These are phyloP conservation scores for Coniochaeta sp. DNA, from an alignment of 2,329 filamentous ascomycete genomes.

Conservation along the genomic window DNA sequence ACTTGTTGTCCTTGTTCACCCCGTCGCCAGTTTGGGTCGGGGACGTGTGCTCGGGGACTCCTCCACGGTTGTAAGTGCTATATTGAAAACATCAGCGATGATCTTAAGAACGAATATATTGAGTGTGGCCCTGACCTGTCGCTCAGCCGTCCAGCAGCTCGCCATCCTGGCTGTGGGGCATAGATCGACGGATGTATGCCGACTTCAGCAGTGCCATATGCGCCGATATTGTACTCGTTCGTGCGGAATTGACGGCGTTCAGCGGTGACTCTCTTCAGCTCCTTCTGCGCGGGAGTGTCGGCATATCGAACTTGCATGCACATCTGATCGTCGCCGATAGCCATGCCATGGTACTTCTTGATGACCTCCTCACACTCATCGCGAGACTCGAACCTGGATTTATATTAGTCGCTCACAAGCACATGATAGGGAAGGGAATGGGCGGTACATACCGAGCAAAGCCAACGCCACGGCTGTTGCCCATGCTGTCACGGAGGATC, in stretches of 20 bases:
- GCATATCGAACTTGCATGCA: slow-evolving; percentile 93
- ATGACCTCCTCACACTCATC: slow-evolving; percentile 89
- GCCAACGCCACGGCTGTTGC: slow-evolving; percentile 91
- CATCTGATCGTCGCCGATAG: slow-evolving; percentile 69
- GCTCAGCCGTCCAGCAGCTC: slow-evolving; percentile 13
- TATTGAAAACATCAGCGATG: background rate
- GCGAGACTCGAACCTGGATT: slow-evolving; percentile 72
- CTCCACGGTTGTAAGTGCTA: background rate
- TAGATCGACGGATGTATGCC: slow-evolving; percentile 43
- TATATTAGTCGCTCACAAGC: background rate
- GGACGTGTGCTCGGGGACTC: background rate
- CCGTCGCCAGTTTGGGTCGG: background rate
- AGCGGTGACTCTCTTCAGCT: slow-evolving; percentile 91
- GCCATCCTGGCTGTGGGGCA: slow-evolving; percentile 1
- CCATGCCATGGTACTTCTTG: slow-evolving; percentile 72
- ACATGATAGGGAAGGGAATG: background rate
- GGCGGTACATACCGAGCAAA: slow-evolving; percentile 74
- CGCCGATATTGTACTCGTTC: slow-evolving; percentile 82
- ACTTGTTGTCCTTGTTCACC: background rate
- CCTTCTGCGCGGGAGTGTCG: slow-evolving; percentile 93
- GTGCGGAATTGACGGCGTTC: slow-evolving; percentile 93
- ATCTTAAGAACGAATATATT: background rate
- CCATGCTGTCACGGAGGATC: slow-evolving; percentile 85
- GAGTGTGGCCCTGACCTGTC: slow-evolving; percentile 13
- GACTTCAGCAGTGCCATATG: slow-evolving; percentile 56